Conservation (phyloP, 2,329 filamentous ascomycete genomes). For the Corynespora cassiicola region DNA sequence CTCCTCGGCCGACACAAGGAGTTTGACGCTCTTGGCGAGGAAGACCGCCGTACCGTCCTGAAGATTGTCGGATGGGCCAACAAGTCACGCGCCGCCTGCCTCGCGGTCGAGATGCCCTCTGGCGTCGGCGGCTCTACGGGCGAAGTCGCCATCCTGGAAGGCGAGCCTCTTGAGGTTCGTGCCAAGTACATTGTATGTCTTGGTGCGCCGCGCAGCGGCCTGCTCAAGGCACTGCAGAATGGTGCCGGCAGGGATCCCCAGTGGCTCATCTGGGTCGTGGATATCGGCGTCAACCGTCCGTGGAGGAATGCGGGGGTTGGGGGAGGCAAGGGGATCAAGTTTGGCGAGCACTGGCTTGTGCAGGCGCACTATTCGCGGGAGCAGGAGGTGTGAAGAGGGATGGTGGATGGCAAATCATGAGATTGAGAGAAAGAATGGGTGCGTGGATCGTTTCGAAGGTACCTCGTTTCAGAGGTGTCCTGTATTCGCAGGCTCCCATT, state of each 20-base stretch:
- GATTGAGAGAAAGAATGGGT: too few relatives aligned
- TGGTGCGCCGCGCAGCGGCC: conserved; percentile 83
- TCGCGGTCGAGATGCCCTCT: conserved; percentile 90
- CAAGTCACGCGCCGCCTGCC: conserved; percentile 78
- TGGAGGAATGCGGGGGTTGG: conserved; percentile 86
- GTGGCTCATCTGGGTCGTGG: conserved; percentile 84
- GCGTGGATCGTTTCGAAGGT: too few relatives aligned
- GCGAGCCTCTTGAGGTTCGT: conserved; percentile 78
- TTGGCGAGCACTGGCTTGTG: conserved; percentile 85
- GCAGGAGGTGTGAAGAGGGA: too few relatives aligned
- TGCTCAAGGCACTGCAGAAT: conserved; percentile 76
- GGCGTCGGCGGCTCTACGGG: conserved; percentile 81
- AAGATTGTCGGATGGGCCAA: conserved; percentile 95
- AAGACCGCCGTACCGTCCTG: conserved; percentile 83
- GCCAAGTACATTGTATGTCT: conserved; percentile 84
- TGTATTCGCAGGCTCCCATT: too few relatives aligned
- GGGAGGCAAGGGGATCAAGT: conserved; percentile 83
- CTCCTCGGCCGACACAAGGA: conserved; percentile 84
- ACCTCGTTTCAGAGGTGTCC: too few relatives aligned
- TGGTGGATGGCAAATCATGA: too few relatives aligned
- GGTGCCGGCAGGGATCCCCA: conserved; percentile 59
- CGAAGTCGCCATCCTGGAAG: conserved; percentile 68
- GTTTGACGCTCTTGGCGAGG: conserved; percentile 85
- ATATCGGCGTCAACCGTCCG: conserved; percentile 84
- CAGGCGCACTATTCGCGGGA: conserved; percentile 61